phyloP scores from a whole-genome alignment of 192 early-diverging fungal genomes.

The Physocladia obscura region DNA sequence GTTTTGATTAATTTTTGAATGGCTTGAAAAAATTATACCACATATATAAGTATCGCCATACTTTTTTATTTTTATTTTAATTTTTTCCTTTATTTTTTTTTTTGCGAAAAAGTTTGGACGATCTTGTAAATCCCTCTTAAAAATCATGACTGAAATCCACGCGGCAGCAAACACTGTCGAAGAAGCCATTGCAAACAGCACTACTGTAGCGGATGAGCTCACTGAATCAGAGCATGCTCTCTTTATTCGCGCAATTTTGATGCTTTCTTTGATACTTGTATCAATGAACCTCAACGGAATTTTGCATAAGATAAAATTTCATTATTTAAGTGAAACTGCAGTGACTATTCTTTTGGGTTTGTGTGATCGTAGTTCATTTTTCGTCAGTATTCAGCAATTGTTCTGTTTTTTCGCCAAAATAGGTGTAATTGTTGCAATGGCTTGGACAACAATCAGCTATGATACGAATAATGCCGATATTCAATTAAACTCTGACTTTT shows the following conservation, averaged over 20 bases:
- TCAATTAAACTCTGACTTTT: slow-evolving; percentile 55
- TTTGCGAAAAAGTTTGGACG: too few relatives aligned
- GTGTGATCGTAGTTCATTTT: background rate
- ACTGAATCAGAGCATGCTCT: slow-evolving; percentile 31
- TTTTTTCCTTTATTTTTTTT: too few relatives aligned
- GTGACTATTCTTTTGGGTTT: slow-evolving; percentile 54
- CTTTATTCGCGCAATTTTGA: slow-evolving; percentile 50
- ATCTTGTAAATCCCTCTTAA: too few relatives aligned
- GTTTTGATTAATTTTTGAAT: too few relatives aligned
- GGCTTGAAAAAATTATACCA: too few relatives aligned
- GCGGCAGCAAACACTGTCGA: too few relatives aligned
- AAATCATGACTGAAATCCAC: too few relatives aligned
- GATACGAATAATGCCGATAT: slow-evolving; percentile 47
- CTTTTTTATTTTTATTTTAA: too few relatives aligned
- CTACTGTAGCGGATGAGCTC: background rate
- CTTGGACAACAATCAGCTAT: slow-evolving; percentile 50
- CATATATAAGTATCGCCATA: too few relatives aligned
- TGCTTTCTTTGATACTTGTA: slow-evolving; percentile 52
- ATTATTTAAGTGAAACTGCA: slow-evolving; percentile 56
- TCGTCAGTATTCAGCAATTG: background rate
- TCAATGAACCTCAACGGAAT: slow-evolving; percentile 54
- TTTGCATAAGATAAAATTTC: slow-evolving; percentile 56
- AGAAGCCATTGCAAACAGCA: too few relatives aligned
- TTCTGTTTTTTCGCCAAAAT: background rate
- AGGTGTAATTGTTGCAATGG: slow-evolving; percentile 53